These are phyloP conservation scores for Cercospora nicotianae DNA, from an alignment of 2,329 filamentous ascomycete species.

Conservation along the genomic window DNA sequence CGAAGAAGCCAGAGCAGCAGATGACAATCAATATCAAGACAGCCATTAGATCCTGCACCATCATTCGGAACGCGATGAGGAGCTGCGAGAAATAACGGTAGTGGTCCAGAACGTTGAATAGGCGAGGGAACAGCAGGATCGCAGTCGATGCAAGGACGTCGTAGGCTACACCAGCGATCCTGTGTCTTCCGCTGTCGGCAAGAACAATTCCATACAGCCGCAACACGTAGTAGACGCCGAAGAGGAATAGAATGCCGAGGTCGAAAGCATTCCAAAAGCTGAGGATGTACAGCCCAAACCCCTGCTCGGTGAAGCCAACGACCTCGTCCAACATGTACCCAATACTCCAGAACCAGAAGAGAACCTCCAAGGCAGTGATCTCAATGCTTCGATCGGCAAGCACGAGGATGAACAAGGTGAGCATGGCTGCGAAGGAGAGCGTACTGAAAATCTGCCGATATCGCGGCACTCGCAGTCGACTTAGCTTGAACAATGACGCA, in stretches of 20 bases:
- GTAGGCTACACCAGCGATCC: slow-evolving; percentile 81
- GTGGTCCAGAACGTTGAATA: slow-evolving; percentile 91
- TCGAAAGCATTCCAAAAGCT: slow-evolving; percentile 98
- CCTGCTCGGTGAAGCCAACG: slow-evolving; percentile 94
- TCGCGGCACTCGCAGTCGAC: slow-evolving; percentile 82
- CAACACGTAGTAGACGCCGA: slow-evolving; percentile 87
- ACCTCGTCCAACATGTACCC: slow-evolving; percentile 97
- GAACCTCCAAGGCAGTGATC: slow-evolving; percentile 79
- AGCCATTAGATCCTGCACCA: slow-evolving; percentile 85
- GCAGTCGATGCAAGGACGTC: slow-evolving; percentile 92
- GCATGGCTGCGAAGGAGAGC: slow-evolving; percentile 78
- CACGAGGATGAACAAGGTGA: slow-evolving; percentile 82
- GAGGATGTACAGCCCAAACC: slow-evolving; percentile 94
- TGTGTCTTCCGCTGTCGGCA: slow-evolving; percentile 65
- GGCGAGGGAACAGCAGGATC: slow-evolving; percentile 81
- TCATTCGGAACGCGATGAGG: slow-evolving; percentile 88
- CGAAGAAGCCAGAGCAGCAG: slow-evolving; percentile 90
- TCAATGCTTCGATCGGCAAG: slow-evolving; percentile 71
- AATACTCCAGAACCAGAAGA: slow-evolving; percentile 98
- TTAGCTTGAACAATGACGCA: slow-evolving; percentile 88
- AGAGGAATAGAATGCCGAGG: slow-evolving; percentile 79
- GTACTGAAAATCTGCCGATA: slow-evolving; percentile 92
- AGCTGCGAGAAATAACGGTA: slow-evolving; percentile 96
- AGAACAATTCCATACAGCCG: slow-evolving; percentile 84
- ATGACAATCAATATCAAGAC: slow-evolving; percentile 83